Evolutionary conservation across 768 basidiomycete genomes (phyloP), one percentile per base, ranked within the genome.

Genomic region (Symmetrospora coprosmae): DNA sequence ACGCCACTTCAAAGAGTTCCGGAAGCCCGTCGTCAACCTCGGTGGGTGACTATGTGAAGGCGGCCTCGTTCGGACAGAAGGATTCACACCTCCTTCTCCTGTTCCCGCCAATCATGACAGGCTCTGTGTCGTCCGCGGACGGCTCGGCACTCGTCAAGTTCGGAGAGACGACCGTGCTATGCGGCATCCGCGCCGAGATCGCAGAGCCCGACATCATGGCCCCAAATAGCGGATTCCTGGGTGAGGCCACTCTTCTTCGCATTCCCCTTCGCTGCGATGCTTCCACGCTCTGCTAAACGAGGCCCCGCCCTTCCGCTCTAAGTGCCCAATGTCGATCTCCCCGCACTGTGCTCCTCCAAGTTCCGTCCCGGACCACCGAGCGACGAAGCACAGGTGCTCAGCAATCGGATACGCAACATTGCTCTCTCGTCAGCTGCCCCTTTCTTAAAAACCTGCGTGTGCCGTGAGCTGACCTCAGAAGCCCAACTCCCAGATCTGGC

Each of bases 261-360:
- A n/a, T n/a, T n/a, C n/a, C n/a, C n/a, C n/a, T n/a, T n/a, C n/a
- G n/a, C 21, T 17, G 34, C 19, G 7, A 50, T 34, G 35, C 11
- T n/a, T 34, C 52, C 27, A 28, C 43, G 28, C 2, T 13, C 33
- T 7, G 8, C 28, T 37, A 19, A 60, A 27, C 2, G 23, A 13
- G 23, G 30, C 4, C 47, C 0, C n/a, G 7, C 25, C 35, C 25
- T n/a, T 21, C 2, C 19, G 1, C 16, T 43, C n/a, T 21, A 60
- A 90, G 92, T 97, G 0, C 92, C 94, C 1, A 97, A 97, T 68
- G 75, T 97, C 65, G 92, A 99, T 71, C 78, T 99, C 1, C 85
- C 91, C 1, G 85, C 92, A 0, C 78, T 97, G 59, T 96, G 89
- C 70, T 90, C 89, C 7, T 83, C 92, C 0, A 82, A 80, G 67